Evolutionary conservation across 805 yeast species (phyloP).

Genomic region (Lipomyces spencermartinsiae): DNA sequence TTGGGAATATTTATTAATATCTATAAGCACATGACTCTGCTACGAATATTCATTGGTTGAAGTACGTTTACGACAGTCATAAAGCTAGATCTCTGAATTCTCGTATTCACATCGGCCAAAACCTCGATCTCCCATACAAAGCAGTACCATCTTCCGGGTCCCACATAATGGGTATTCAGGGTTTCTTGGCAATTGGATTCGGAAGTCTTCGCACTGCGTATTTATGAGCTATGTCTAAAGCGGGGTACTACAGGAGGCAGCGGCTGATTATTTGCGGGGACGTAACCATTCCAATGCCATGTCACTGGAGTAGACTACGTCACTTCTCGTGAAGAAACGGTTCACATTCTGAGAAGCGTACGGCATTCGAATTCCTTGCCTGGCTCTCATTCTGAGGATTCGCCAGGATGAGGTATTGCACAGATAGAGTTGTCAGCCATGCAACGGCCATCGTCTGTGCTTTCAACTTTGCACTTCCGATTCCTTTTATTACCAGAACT

Average conservation of each 20-base stretch:
- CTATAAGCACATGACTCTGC: not conserved
- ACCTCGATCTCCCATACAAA: not conserved
- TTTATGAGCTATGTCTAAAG: not conserved
- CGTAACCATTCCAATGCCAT: not conserved
- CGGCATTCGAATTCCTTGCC: not conserved
- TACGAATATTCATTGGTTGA: not conserved
- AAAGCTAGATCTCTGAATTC: not conserved
- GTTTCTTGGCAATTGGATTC: too few relatives aligned
- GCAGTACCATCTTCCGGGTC: not conserved
- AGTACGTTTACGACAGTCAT: not conserved
- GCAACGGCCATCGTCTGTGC: not conserved
- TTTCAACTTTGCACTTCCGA: too few relatives aligned
- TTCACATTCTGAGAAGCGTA: not conserved
- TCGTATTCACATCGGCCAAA: not conserved
- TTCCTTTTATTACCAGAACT: too few relatives aligned
- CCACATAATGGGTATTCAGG: too few relatives aligned
- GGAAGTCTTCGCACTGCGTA: not conserved
- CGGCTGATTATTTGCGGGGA: not conserved
- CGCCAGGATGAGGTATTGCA: not conserved
- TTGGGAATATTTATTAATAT: too few relatives aligned
- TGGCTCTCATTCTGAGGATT: not conserved
- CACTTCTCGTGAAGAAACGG: not conserved
- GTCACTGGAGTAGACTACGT: not conserved
- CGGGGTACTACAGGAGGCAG: not conserved
- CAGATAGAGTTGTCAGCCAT: conserved; percentile 1